Evolutionary conservation across 2,329 filamentous ascomycete species (phyloP), one percentile per base, ranked within the genome.

Genomic region (Colletotrichum tabaci): DNA sequence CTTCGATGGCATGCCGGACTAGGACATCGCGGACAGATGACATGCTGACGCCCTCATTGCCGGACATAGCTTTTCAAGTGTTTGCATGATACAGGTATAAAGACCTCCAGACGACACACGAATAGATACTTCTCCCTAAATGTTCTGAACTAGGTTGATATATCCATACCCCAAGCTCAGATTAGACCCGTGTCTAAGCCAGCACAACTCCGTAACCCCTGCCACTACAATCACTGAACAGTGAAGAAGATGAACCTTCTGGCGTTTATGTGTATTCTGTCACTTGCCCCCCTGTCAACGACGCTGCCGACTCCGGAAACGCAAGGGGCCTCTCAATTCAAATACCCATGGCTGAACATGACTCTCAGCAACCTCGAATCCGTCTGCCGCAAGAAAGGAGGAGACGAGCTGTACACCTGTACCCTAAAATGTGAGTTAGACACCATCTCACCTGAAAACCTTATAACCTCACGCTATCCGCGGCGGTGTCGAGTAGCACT

Each of bases 301-400:
- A 56, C 71, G 15, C 38, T 73, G 50, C 67, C 56, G 26, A 53
- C 47, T 7, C n/a, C 23, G 12, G 60, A 55, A 21, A 42, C 52
- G 18, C 49, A 47, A 38, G 61, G 49, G 16, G 66, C 38, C 23
- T 56, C 63, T 35, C 52, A 16, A 12, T 71, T 62, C 61, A 61
- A 44, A 38, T 74, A 73, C 21, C 73, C 73, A 3, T 74, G 71
- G 71, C 56, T 62, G 26, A 67, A 73, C n/a, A 67, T 71, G 57
- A 64, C 60, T 4, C 53, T 74, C 30, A 71, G 61, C 57, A 67
- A 74, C 46, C 67, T 74, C 35, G 61, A 62, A 6, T 52, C 65
- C 13, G 47, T 58, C 55, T 74, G 73, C 35, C 18, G 30, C 18
- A 55, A 21, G 26, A 10, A 21, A n/a, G 49, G 53, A 35, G 40